A percentile compares a stretch with the other conserved stretches of the same genome.
phyloP scores from a whole-genome alignment of 371 early-diverging fungal species.

The Mucor ambiguus region DNA sequence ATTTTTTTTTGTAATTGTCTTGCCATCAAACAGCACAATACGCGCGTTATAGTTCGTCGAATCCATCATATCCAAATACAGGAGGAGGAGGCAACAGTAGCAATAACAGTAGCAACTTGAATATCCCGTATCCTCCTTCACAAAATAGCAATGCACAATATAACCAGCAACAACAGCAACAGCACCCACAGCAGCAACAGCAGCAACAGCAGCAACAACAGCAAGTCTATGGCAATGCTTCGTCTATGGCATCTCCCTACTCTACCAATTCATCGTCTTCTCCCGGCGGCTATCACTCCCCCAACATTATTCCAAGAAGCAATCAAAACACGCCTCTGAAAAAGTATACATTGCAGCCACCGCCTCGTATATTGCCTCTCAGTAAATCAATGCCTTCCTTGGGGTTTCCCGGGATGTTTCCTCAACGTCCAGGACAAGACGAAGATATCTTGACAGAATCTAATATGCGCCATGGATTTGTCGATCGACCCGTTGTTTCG shows the following conservation, averaged over 20 bases:
- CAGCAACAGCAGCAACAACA: conserved; percentile 1
- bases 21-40: conserved; percentile 32
- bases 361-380: conserved; percentile 41
- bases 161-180: conserved; percentile 23
- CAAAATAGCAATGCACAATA: conserved; percentile 20
- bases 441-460: conserved; percentile 68
- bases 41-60: conserved; percentile 49
- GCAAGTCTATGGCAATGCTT: conserved; percentile 22
- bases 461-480: conserved; percentile 73
- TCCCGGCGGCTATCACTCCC: conserved; percentile 52
- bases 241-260: conserved; percentile 53
- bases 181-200: conserved; percentile 1
- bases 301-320: conserved; percentile 31
- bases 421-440: conserved; percentile 59
- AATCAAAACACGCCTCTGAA: conserved; percentile 34
- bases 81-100: conserved; percentile 21
- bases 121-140: conserved; percentile 37
- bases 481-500: conserved; percentile 59
- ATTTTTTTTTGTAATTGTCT: background rate
- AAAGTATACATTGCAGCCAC: conserved; percentile 58
- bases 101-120: conserved; percentile 32
- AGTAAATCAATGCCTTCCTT: conserved; percentile 50
- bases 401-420: conserved; percentile 76
- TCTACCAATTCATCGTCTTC: conserved; percentile 40
- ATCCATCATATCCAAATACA: conserved; percentile 30